Evolutionary conservation across 257 asterid species (phyloP), one percentile per base, ranked within the genome.

Genomic region (Lantana camara): DNA sequence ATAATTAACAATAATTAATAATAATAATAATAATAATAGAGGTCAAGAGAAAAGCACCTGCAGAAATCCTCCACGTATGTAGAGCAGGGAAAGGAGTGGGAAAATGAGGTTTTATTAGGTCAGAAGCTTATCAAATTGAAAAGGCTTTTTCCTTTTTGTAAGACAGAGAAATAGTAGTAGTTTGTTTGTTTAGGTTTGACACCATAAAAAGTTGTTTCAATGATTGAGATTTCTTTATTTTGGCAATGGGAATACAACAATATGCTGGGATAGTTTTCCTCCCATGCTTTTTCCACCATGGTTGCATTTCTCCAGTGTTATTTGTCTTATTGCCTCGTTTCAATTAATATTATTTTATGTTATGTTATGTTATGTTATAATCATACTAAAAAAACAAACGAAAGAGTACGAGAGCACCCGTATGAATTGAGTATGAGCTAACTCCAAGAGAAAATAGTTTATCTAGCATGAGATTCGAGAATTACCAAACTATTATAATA

Each of bases 181-280:
- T 7, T 3, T 29, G 44, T 17, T 34, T 27, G 42, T 20, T 47
- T 51, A 32, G 38, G 59, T 58, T 32, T 58, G 46, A 55, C 57
- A 64, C 21, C 63, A 57, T 71, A 10, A 56, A 57, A 38, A 50
- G 23, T 2, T 16, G 9, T 24, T 48, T 50, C 68, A 74, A 74
- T 68, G 58, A 74, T 74, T 46, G 74, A 56, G 67, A 50, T 67
- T 56, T 67, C n/a, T 73, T 55, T 48, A 68, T 55, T 61, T 51
- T 37, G 59, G 64, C 44, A 50, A 21, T 41, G 15, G 23, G 14
- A 72, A 29, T 57, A 52, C 3, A 37, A 48, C 60, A 29, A 37
- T 49, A 49, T 63, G 41, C 22, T 37, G 51, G 41, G 23, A 7
- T 38, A n/a, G 1, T 12, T 40, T 59, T 13, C n/a, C 8, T 59